Conservation (phyloP, 768 basidiomycete species). For the Hypsizygus marmoreus region DNA sequence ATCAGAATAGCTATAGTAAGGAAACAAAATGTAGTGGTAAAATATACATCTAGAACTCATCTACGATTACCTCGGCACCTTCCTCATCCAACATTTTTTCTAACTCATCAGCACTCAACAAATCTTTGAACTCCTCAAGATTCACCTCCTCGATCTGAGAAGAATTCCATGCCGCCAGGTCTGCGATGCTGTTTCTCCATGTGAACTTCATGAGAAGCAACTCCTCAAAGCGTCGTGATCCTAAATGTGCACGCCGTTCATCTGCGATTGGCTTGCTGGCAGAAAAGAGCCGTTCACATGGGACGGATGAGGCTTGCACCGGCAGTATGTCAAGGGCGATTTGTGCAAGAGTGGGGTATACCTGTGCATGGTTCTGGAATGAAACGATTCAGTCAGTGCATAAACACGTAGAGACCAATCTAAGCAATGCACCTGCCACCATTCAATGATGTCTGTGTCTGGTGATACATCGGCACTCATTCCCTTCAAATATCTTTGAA, state of each 20-base stretch:
- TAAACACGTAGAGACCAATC: constrained; percentile 1
- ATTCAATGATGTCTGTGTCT: constrained; percentile 15
- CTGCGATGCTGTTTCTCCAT: no score
- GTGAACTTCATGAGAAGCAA: constrained; percentile 3
- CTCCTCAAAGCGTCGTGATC: constrained; percentile 6
- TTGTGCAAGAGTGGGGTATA: constrained; percentile 16
- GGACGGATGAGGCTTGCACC: constrained; percentile 20
- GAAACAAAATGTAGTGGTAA: no score
- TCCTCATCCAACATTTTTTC: no score
- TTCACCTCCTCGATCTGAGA: no score
- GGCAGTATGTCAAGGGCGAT: constrained; percentile 20
- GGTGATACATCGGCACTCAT: constrained; percentile 11
- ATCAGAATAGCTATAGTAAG: no score
- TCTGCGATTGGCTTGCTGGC: constrained; percentile 3
- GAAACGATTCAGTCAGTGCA: background rate
- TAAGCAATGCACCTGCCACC: constrained; percentile 18
- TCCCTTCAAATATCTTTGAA: constrained; percentile 3
- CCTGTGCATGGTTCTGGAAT: constrained; percentile 3
- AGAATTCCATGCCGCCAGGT: no score
- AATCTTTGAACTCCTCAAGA: no score
- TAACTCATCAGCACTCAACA: no score
- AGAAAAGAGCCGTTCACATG: constrained; percentile 19
- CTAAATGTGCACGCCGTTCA: background rate
- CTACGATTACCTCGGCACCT: no score
- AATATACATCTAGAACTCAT: no score